Conservation (phyloP, 345 rosid genomes). For the Salix exigua region DNA sequence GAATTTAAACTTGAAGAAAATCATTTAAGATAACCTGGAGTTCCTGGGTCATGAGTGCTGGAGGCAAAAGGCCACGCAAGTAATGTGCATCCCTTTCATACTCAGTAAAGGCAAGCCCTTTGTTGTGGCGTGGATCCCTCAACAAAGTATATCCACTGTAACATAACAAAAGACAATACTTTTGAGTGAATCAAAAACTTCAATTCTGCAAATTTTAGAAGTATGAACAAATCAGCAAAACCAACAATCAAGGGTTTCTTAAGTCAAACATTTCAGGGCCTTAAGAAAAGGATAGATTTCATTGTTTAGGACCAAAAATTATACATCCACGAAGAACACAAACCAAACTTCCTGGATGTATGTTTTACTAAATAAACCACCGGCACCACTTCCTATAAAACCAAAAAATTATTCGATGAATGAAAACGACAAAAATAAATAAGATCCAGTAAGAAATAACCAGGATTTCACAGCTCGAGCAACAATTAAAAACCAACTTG, state of each 20-base stretch:
- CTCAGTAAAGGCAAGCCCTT: constrained; percentile 81
- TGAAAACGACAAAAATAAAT: not conserved
- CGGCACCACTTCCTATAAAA: not conserved
- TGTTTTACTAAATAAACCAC: not conserved
- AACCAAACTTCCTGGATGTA: not conserved
- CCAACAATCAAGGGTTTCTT: not conserved
- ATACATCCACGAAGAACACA: not conserved
- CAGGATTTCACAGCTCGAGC: not conserved
- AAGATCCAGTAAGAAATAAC: no score
- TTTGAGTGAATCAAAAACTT: not conserved
- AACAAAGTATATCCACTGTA: constrained; percentile 76
- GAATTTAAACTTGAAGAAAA: not conserved
- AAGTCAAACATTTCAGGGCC: not conserved
- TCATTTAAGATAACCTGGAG: constrained; percentile 52
- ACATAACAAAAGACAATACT: constrained; percentile 1
- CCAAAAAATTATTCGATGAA: not conserved
- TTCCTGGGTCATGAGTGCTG: constrained; percentile 60
- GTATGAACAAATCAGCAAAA: not conserved
- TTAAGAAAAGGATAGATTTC: not conserved
- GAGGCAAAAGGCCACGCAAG: constrained; percentile 91
- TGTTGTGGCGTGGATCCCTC: constrained; percentile 88
- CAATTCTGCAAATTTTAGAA: not conserved
- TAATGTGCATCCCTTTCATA: constrained; percentile 91
- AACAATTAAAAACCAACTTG: not conserved
- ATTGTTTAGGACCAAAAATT: not conserved